Evolutionary conservation across 805 yeast genomes (phyloP), one percentile per base, ranked within the genome.

Genomic region (Teunomyces cretensis): DNA sequence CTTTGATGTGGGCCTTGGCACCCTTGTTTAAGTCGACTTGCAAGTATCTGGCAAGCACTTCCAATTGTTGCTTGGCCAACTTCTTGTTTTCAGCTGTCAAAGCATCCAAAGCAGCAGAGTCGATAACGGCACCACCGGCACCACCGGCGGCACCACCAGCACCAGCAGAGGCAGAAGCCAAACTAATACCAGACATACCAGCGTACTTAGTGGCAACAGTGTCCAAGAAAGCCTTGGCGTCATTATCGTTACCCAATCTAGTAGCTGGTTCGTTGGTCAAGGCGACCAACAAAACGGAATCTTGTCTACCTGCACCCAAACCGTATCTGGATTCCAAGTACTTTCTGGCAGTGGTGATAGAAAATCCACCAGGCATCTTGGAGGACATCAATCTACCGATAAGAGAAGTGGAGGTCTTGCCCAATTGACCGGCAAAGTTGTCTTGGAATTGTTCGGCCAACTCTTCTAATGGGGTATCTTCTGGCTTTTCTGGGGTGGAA

Each of bases 281-380:
- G 22, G 97, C 96, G 43, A 82, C 60, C 57, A 94, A 76, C 61
- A 94, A 76, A 31, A 85, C 90, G 39, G 95, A 79, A 66, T 94
- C 98, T 75, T 92, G 98, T 76, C 98, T 85, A 58, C 97, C 97
- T 39, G 87, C 51, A 54, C 87, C 95, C 58, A 94, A 79, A 56
- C 99, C 99, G 88, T 88, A 94, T 68, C 92, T 83, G 37, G 91
- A 64, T 73, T 87, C 91, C 66, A 94, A 80, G 72, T 94, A 88
- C 68, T 91, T 89, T 77, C 97, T 86, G 42, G 96, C 96, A 53
- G 80, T 75, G 50, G 97, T 85, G 57, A 92, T 84, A 39, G 96
- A 86, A 72, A 92, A 94, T 15, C 99, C 99, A 79, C 99, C 99
- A 44, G 99, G 98, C 98, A 94, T 94, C 76, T 94, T 94, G 24